Percentiles rank a stretch among this genome's conserved stretches.
Evolutionary conservation across 2,329 filamentous ascomycete species (phyloP).

Genomic region (Penicillium sp.): DNA sequence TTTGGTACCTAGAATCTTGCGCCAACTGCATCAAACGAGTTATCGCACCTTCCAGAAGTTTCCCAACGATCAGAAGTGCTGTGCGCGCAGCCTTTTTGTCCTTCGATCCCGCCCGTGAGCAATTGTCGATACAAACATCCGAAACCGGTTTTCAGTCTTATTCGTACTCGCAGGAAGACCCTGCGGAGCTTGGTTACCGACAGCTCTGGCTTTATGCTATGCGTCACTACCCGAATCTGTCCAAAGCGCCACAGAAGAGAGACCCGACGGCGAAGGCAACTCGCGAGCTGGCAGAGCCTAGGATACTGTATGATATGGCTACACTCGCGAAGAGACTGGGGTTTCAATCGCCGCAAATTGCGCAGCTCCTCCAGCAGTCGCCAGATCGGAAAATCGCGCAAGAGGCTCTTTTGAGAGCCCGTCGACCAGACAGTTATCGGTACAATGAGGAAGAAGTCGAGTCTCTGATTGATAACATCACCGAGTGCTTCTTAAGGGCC

Average conservation of each 20-base stretch:
- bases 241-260: slow-evolving; percentile 4
- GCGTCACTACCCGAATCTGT: slow-evolving; percentile 5
- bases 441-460: slow-evolving; percentile 13
- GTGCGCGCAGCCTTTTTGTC: neutral
- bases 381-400: slow-evolving; percentile 12
- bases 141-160: slow-evolving; percentile 6
- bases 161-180: neutral
- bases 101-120: neutral
- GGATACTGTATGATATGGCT: slow-evolving; percentile 12
- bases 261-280: slow-evolving; percentile 3
- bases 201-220: slow-evolving; percentile 14
- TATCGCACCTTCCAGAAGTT: slow-evolving; percentile 6
- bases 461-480: slow-evolving; percentile 5
- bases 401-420: slow-evolving; percentile 14
- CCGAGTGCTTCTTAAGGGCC: slow-evolving; percentile 9
- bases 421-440: slow-evolving; percentile 7
- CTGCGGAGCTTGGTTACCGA: slow-evolving; percentile 7
- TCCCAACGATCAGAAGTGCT: slow-evolving; percentile 6
- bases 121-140: slow-evolving; percentile 7
- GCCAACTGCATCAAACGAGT: slow-evolving; percentile 12
- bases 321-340: slow-evolving; percentile 8
- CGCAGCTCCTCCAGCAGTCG: slow-evolving; percentile 6
- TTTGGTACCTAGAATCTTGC: slow-evolving; percentile 16
- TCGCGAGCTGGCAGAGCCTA: slow-evolving; percentile 3
- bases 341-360: slow-evolving; percentile 11